Percentiles rank a stretch among this genome's conserved stretches.
phyloP scores from a whole-genome alignment of 1,284 basidiomycete species.

The Coniophora puteana region DNA sequence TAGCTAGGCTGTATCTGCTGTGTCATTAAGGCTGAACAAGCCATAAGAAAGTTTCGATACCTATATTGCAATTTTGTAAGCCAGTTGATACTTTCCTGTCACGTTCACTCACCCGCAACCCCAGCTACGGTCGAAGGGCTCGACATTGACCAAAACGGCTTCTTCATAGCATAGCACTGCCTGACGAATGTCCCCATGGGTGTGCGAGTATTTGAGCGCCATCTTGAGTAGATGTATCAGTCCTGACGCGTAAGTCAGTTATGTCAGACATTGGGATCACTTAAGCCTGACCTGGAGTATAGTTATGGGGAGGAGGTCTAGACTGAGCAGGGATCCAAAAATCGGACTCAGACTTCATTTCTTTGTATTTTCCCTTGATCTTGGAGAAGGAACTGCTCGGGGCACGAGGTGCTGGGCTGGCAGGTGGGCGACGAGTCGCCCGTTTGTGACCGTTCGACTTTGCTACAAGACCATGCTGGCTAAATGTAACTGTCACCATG shows the following conservation, averaged over 20 bases:
- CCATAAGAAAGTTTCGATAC: constrained; percentile 88
- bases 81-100: neutral
- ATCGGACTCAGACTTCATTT: constrained; percentile 35
- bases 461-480: too few relatives aligned
- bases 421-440: too few relatives aligned
- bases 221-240: constrained; percentile 63
- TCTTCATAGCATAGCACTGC: constrained; percentile 66
- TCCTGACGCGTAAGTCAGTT: constrained; percentile 36
- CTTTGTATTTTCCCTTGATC: too few relatives aligned
- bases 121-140: constrained; percentile 61
- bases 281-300: constrained; percentile 58
- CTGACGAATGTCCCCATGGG: constrained; percentile 46
- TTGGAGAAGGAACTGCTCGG: too few relatives aligned
- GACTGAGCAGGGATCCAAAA: constrained; percentile 61
- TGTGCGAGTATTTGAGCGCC: constrained; percentile 49
- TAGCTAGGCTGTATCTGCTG: constrained; percentile 61
- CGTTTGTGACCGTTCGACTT: too few relatives aligned
- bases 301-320: constrained; percentile 58
- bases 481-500: too few relatives aligned
- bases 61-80: constrained; percentile 32
- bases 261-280: constrained; percentile 5
- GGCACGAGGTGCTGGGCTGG: too few relatives aligned
- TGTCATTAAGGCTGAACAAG: constrained; percentile 66
- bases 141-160: constrained; percentile 57
- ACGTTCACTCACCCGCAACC: constrained; percentile 61